Base-by-base conservation (phyloP, 768 basidiomycete species). In the Tulasnella sp. region DNA sequence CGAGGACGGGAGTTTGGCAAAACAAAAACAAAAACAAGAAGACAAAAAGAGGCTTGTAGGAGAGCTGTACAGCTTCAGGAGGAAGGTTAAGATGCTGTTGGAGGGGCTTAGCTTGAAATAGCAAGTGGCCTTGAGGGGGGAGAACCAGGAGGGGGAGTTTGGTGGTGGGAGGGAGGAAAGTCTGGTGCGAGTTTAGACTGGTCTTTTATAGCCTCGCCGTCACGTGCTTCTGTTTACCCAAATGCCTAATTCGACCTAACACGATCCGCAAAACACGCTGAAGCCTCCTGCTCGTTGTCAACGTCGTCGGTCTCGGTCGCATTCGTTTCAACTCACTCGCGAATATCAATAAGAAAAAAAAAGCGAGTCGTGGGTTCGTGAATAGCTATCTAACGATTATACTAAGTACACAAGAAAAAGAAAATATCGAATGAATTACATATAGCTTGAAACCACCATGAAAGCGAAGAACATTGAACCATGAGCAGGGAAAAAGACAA, bases 91-190 rank as follows among this genome's bases (percentile, higher is more conserved):
- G 34, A 34, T 22, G 68, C 36, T n/a, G 68, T n/a, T 38, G 29
- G 37, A 42, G 71, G n/a, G 39, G 71, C 42, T 72, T 72, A 72
- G 22, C 71, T 38, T 58, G 54, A 58, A n/a, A n/a, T 58, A 58
- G 54, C 54, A 58, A 58, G 54, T 58, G 54, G 29, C 22, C 54
- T 58, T 58, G 54, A 58, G 54, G 22, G n/a, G 29, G 12, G n/a
- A 58, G 54, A 58, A 58, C n/a, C n/a, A 42, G n/a, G 54, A 58
- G 54, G 54, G 54, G 54, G 54, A 58, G 54, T 58, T 42, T 58
- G 54, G 54, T 58, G 54, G 54, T 58, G 54, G 54, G 54, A 58
- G 54, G 54, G 54, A 58, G 54, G 8, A 58, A 58, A 58, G 54
- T 11, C 22, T 1, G 22, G 54, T 58, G 54, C 54, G 54, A 58